Conservation (phyloP, 2,329 filamentous ascomycete species). For the Thielaviopsis populi region DNA sequence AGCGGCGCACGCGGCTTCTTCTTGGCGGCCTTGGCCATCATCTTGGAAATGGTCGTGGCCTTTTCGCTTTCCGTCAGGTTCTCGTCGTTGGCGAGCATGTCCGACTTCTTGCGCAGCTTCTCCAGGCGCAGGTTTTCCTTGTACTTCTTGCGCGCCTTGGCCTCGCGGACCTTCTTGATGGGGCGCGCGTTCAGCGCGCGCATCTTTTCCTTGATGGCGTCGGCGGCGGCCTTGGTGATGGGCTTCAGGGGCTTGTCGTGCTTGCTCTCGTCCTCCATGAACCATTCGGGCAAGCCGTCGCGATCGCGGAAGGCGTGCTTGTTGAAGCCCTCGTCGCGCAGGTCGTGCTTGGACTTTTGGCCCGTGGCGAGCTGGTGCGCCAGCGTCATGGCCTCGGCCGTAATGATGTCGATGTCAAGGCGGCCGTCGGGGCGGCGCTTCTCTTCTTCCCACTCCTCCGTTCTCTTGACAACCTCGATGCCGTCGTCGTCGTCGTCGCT, state of each 20-base stretch:
- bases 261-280: conserved; percentile 75
- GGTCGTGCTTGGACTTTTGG: conserved; percentile 60
- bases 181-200: conserved; percentile 86
- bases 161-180: conserved; percentile 98
- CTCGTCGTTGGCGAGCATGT: conserved; percentile 74
- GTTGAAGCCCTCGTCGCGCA: conserved; percentile 87
- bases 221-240: conserved; percentile 78
- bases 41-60: conserved; percentile 62
- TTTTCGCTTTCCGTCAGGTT: conserved; percentile 94
- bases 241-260: conserved; percentile 78
- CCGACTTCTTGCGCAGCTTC: conserved; percentile 95
- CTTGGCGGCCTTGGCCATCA: conserved; percentile 69
- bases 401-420: conserved; percentile 90
- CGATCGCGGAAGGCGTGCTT: conserved; percentile 79
- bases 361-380: conserved; percentile 84
- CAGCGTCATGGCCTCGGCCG: conserved; percentile 96
- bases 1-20: conserved; percentile 75
- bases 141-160: conserved; percentile 92
- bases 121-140: conserved; percentile 81
- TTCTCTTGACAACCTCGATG: conserved; percentile 47
- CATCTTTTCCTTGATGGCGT: conserved; percentile 86
- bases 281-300: conserved; percentile 93
- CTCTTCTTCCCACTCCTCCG: conserved; percentile 52
- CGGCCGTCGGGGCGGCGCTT: conserved; percentile 48
- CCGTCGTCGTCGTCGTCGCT: conserved; percentile 25